These are phyloP conservation scores for Solanum bulbocastanum DNA, from an alignment of 257 asterid species.

Conservation along the genomic window DNA sequence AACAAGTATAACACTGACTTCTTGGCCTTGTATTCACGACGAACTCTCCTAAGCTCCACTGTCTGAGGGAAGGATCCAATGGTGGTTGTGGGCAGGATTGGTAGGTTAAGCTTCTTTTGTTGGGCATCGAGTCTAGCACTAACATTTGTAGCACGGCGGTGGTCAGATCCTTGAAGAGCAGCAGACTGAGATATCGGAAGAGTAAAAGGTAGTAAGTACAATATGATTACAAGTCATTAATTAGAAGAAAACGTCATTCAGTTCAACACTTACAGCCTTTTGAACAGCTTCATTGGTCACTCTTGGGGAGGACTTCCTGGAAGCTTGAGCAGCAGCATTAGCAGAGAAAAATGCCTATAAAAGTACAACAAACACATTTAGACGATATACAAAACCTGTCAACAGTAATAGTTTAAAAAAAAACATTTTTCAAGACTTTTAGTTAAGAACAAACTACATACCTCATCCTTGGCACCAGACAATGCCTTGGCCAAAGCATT, in stretches of 20 bases:
- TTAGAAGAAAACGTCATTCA: not conserved
- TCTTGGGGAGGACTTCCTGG: slow-evolving; percentile 91
- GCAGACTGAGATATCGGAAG: slow-evolving; percentile 36
- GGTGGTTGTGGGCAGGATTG: slow-evolving; percentile 94
- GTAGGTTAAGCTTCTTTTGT: slow-evolving; percentile 95
- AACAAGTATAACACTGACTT: slow-evolving; percentile 38
- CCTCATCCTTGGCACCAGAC: slow-evolving; percentile 78
- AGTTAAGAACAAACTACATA: slow-evolving; percentile 3
- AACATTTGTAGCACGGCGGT: slow-evolving; percentile 92
- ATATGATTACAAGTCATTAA: not conserved
- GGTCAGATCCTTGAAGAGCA: slow-evolving; percentile 90
- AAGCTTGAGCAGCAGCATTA: slow-evolving; percentile 86
- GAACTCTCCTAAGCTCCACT: slow-evolving; percentile 84
- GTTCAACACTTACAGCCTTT: slow-evolving; percentile 75
- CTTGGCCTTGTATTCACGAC: slow-evolving; percentile 95
- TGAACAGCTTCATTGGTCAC: slow-evolving; percentile 89
- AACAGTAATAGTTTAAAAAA: not conserved
- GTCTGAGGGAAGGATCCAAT: slow-evolving; percentile 99
- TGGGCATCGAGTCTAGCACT: slow-evolving; percentile 94
- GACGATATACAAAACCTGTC: not conserved
- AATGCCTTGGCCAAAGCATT: slow-evolving; percentile 92
- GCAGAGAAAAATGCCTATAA: slow-evolving; percentile 78
- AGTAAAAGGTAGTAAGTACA: not conserved
- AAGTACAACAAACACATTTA: slow-evolving; percentile 2
- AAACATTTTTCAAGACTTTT: not conserved